phyloP scores from a whole-genome alignment of 2,329 filamentous ascomycete species.

The Alternaria rosae region DNA sequence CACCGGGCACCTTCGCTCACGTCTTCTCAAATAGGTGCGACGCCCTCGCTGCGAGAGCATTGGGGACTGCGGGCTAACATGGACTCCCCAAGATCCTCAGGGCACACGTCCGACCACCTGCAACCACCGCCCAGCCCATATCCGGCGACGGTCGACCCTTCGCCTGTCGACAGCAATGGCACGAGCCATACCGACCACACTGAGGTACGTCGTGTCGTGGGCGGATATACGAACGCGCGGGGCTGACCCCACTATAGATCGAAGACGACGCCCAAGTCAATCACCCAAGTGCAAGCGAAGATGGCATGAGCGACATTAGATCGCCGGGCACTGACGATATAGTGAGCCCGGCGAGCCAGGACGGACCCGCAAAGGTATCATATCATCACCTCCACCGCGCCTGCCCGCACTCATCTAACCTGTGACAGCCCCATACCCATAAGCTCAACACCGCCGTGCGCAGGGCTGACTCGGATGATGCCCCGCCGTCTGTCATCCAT shows the following conservation, averaged over 20 bases:
- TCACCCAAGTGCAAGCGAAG: slow-evolving; percentile 50
- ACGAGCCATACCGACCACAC: slow-evolving; percentile 83
- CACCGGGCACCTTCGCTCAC: slow-evolving; percentile 55
- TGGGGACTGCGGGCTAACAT: slow-evolving; percentile 33
- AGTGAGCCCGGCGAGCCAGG: slow-evolving; percentile 44
- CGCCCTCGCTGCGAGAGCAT: slow-evolving; percentile 43
- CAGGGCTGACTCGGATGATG: slow-evolving; percentile 70
- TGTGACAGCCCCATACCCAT: slow-evolving; percentile 48
- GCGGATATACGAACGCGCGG: slow-evolving; percentile 4
- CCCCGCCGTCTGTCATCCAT: slow-evolving; percentile 89
- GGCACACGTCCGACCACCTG: slow-evolving; percentile 56
- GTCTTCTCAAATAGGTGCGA: slow-evolving; percentile 54
- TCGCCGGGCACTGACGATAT: slow-evolving; percentile 48
- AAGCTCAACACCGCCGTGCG: slow-evolving; percentile 56
- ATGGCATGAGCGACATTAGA: slow-evolving; percentile 48
- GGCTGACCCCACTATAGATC: slow-evolving; percentile 57
- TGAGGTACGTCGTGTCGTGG: slow-evolving; percentile 56
- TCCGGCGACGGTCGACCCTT: slow-evolving; percentile 75
- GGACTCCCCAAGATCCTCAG: slow-evolving; percentile 50
- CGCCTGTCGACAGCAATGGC: slow-evolving; percentile 84
- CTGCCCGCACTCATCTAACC: slow-evolving; percentile 2
- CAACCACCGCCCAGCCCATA: slow-evolving; percentile 60
- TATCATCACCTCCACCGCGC: neutral
- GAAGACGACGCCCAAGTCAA: slow-evolving; percentile 77
- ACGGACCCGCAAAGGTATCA: slow-evolving; percentile 41